Evolutionary conservation across 768 basidiomycete genomes (phyloP).

Genomic region (Boletus subcaerulescens): DNA sequence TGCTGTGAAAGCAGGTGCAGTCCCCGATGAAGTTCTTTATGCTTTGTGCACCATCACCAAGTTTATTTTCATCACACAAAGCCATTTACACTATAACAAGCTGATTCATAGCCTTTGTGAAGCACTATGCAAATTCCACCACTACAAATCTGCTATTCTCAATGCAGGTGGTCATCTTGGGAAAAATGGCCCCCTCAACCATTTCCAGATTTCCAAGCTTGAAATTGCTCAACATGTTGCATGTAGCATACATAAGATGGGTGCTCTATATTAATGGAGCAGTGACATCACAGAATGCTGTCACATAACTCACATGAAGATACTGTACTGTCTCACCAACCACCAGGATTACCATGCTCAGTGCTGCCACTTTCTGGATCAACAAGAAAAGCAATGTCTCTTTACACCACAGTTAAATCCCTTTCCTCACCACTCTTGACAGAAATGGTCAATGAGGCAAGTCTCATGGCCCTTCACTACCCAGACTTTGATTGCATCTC

Average conservation of each 20-base stretch:
- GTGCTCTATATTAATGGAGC: conserved; percentile 23
- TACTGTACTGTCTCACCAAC: conserved; percentile 3
- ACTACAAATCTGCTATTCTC: conserved; percentile 7
- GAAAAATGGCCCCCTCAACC: conserved; percentile 2
- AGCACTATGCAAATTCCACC: conserved; percentile 5
- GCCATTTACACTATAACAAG: background rate
- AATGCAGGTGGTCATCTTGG: background rate
- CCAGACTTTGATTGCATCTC: too few relatives aligned
- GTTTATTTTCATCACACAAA: conserved; percentile 38
- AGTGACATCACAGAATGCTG: conserved; percentile 12
- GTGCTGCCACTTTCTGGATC: conserved; percentile 9
- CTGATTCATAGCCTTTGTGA: background rate
- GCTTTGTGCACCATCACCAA: conserved; percentile 36
- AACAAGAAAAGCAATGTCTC: background rate
- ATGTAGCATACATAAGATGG: conserved; percentile 26
- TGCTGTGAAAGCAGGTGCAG: conserved; percentile 6
- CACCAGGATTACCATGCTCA: conserved; percentile 2
- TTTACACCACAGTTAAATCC: background rate
- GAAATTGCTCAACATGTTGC: conserved; percentile 19
- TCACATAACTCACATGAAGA: conserved; percentile 9
- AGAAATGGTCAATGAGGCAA: too few relatives aligned
- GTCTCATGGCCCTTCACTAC: too few relatives aligned
- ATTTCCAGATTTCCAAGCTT: conserved; percentile 19
- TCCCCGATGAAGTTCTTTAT: conserved; percentile 27
- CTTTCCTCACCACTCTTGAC: too few relatives aligned